These are phyloP conservation scores for Sphagnum magellanicum DNA, from an alignment of 228 moss, liverwort and hornwort genomes.

Conservation along the genomic window DNA sequence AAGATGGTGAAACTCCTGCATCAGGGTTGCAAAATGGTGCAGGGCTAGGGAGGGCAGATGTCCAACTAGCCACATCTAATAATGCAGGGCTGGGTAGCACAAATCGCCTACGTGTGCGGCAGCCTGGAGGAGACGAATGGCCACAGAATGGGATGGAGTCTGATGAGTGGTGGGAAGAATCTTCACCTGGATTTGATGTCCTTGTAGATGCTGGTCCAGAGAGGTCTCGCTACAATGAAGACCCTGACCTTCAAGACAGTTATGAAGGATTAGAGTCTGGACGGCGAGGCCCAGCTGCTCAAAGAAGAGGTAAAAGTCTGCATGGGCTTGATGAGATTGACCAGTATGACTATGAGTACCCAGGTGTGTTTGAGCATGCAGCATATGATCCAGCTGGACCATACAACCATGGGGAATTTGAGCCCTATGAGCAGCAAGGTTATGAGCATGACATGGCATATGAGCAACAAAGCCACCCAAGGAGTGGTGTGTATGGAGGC, in stretches of 20 bases:
- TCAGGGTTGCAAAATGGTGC: constrained; percentile 34
- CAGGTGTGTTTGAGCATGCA: constrained; percentile 30
- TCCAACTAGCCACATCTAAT: constrained; percentile 8
- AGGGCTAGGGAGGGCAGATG: constrained; percentile 42
- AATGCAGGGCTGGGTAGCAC: constrained; percentile 21
- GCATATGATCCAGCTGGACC: constrained; percentile 20
- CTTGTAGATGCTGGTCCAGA: constrained; percentile 63
- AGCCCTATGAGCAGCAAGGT: constrained; percentile 32
- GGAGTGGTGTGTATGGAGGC: constrained; percentile 23
- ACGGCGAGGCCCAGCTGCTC: constrained; percentile 23
- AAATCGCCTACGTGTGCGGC: constrained; percentile 33
- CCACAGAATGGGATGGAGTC: constrained; percentile 42
- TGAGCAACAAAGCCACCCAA: constrained; percentile 21
- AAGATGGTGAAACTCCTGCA: constrained; percentile 28
- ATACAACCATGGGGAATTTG: constrained; percentile 40
- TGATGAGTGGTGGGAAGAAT: constrained; percentile 71
- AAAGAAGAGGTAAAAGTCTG: constrained; percentile 29
- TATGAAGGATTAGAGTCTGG: constrained; percentile 43
- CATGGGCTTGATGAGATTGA: constrained; percentile 34
- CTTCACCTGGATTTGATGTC: constrained; percentile 71
- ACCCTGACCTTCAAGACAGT: constrained; percentile 33
- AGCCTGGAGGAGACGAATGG: constrained; percentile 49
- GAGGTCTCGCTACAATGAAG: constrained; percentile 46
- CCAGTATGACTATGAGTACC: constrained; percentile 37
- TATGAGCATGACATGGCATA: constrained; percentile 31